A percentile compares a stretch with the other conserved stretches of the same genome.
Conservation (phyloP, 2,329 filamentous ascomycete genomes). For the Pleomassaria siparia region DNA sequence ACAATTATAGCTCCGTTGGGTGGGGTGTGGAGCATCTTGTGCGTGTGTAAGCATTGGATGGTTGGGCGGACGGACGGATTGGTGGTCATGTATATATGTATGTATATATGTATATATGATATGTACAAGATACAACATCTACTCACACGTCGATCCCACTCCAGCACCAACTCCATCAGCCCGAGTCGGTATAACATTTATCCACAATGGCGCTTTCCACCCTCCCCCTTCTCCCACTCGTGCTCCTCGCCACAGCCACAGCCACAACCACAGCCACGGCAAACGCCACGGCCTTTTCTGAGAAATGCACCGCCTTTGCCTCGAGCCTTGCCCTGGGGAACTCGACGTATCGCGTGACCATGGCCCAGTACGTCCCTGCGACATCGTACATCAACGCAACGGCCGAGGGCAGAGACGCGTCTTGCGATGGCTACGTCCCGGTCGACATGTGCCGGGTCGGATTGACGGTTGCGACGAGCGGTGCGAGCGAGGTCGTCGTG, state of each 20-base stretch:
- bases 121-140: no score
- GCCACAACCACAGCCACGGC: not conserved
- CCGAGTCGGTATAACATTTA: no score
- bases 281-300: not conserved
- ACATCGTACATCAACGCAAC: slow-evolving; percentile 3
- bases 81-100: no score
- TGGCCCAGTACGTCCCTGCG: slow-evolving; percentile 4
- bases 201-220: not conserved
- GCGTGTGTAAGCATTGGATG: no score
- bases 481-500: slow-evolving; percentile 33
- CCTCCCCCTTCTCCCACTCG: not conserved
- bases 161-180: not conserved
- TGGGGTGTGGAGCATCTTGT: no score
- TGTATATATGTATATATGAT: no score
- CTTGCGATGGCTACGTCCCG: slow-evolving; percentile 10
- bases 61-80: no score
- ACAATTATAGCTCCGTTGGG: no score
- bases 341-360: slow-evolving; percentile 1
- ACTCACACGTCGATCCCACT: no score
- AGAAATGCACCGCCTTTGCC: not conserved
- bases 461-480: slow-evolving; percentile 33
- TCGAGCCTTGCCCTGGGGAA: not conserved
- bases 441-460: slow-evolving; percentile 38
- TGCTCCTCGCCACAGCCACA: not conserved
- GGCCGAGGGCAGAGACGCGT: slow-evolving; percentile 4